phyloP scores from a whole-genome alignment of 169 alveolate species.

The Neospora caninum region DNA sequence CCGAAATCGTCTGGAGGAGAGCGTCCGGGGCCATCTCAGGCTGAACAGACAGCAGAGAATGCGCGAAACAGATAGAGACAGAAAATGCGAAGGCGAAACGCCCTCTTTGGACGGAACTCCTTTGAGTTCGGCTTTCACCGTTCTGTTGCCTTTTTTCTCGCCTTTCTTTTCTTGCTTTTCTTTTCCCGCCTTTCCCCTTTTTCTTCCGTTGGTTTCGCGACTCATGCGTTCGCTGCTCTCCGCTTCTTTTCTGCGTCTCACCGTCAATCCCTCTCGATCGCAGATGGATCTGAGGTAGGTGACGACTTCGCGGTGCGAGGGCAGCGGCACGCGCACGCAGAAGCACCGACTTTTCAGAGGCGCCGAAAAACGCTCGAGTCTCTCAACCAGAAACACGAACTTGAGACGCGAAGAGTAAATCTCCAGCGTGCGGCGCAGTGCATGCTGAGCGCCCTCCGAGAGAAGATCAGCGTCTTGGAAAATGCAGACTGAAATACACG shows the following conservation, averaged over 20 bases:
- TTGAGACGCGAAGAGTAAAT: background rate
- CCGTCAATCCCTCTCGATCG: background rate
- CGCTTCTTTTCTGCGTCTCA: background rate
- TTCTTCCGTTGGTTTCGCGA: no score
- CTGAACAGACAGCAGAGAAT: conserved; percentile 32
- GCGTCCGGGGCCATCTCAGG: conserved; percentile 76
- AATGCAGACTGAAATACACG: conserved; percentile 19
- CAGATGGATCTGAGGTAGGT: conserved; percentile 26
- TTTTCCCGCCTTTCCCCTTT: background rate
- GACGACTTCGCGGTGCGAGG: conserved; percentile 82
- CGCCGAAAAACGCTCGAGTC: background rate
- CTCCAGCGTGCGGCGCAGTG: conserved; percentile 42
- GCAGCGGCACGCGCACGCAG: conserved; percentile 94
- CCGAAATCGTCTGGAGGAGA: conserved; percentile 81
- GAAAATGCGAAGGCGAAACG: no score
- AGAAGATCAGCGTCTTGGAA: conserved; percentile 44
- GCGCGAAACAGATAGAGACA: background rate
- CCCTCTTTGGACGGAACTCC: no score
- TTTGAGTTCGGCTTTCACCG: no score
- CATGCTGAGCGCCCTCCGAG: conserved; percentile 48
- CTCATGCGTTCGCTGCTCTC: no score
- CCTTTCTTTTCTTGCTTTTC: background rate
- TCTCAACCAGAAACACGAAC: conserved; percentile 30
- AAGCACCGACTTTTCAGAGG: conserved; percentile 85
- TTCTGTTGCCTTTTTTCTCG: background rate